Base-by-base conservation (phyloP, 176 grass and related monocot genomes). In the Secale cereale region DNA sequence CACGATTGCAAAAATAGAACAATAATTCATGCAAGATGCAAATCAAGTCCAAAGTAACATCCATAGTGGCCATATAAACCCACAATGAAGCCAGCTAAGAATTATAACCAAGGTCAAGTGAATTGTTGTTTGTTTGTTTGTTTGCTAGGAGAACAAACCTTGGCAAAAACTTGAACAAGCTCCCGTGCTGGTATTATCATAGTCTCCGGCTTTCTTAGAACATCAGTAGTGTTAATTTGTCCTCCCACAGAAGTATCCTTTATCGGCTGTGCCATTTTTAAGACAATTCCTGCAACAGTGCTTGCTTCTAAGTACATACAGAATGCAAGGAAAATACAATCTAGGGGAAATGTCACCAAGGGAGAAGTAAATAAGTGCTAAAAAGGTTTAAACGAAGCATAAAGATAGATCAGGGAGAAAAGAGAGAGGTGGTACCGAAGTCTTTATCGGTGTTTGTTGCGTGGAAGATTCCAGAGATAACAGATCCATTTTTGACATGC, bases 381-480 rank as follows among this genome's bases (percentile, higher is more conserved):
- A 74, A 43, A 43, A 62, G 11, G 29, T 30, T 46, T 66, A 26
- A 82, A 73, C 52, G 70, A 75, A 52, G 31, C 73, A 66, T 32
- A 32, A 84, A 62, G 54, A 76, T 52, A 62, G 35, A 64, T 40
- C 28, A 52, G 19, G 70, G 27, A 17, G 11, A 2, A 37, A 65
- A 76, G 29, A 32, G 56, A 83, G 43, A 77, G 60, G 46, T 22
- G 20, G 41, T 94, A 99, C 97, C 97, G 0, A 97, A 94, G 89
- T 92, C 97, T 91, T 92, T 94, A 80, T 94, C 94, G 31, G 85
- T 86, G 91, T 92, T 92, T 63, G 97, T 82, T 86, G 90, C 90
- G 74, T 99, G 90, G 70, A 99, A 94, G 73, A 99, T 99, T 87
- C 97, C 97, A 80, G 97, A 99, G 77, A 99, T 88, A 76, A 99